Evolutionary conservation across 108 stramenopile genomes (phyloP).

Genomic region (Discostella pseudostelligera): DNA sequence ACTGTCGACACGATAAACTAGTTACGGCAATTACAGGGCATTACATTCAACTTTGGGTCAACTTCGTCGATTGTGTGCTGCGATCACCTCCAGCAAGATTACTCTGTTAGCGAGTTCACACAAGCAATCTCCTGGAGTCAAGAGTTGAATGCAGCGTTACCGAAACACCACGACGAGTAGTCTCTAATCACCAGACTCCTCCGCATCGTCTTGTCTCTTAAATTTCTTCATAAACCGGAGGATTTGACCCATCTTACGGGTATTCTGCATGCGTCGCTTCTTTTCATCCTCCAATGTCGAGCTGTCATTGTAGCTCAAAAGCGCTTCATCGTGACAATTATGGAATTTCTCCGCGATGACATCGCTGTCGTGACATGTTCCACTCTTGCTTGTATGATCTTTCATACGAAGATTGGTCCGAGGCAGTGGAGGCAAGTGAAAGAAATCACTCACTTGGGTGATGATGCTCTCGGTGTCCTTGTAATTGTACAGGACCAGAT

Average conservation of each 20-base stretch:
- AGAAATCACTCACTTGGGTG: slow-evolving; percentile 19
- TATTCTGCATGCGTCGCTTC: slow-evolving; percentile 5
- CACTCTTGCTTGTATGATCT: slow-evolving; percentile 11
- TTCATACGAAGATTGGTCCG: slow-evolving; percentile 9
- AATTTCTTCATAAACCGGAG: background rate
- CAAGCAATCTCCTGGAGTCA: too few species aligned
- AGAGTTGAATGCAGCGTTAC: too few species aligned
- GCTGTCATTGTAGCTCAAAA: slow-evolving; percentile 20
- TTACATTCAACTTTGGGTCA: too few species aligned
- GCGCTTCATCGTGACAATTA: slow-evolving; percentile 24
- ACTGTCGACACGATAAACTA: too few species aligned
- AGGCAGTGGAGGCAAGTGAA: slow-evolving; percentile 17
- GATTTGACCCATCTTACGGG: slow-evolving; percentile 7
- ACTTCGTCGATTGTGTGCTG: too few species aligned
- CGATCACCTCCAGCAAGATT: too few species aligned
- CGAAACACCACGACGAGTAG: too few species aligned
- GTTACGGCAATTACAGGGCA: too few species aligned
- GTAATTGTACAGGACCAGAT: slow-evolving; percentile 34
- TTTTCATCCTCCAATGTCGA: slow-evolving; percentile 12
- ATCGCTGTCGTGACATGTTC: slow-evolving; percentile 18
- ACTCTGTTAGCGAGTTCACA: too few species aligned
- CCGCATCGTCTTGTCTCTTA: too few species aligned
- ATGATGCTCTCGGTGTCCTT: slow-evolving; percentile 22
- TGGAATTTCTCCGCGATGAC: slow-evolving; percentile 28
- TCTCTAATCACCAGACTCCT: too few species aligned